Evolutionary conservation across 139 green algal species (phyloP), one percentile per base, ranked within the genome.

Genomic region (Asterochloris sp.): DNA sequence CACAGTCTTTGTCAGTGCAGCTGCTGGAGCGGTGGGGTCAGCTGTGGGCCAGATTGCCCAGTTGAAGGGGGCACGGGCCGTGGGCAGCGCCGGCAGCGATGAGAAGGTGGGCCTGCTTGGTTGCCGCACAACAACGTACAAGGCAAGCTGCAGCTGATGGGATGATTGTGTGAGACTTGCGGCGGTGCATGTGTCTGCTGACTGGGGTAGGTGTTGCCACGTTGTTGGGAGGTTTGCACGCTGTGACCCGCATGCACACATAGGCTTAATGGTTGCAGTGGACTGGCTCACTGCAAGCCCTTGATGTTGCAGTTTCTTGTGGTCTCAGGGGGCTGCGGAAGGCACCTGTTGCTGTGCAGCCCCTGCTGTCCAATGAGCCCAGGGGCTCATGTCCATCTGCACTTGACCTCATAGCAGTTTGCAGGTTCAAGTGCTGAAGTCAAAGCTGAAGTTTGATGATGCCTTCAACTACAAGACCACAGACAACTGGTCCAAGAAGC

Each of bases 61-160:
- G 86, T 98, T 99, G 28, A 95, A 92, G n/a, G 96, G 96, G 0
- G 91, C 84, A 16, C 98, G 73, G 71, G 97, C 93, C 74, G 98
- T 92, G 27, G 76, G 76, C 54, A 80, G 76, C 54, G 76, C 76
- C 67, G 76, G 76, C 24, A 80, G 23, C 14, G 76, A 80, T 69
- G 76, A 80, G 13, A 80, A 80, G 60, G 76, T 80, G 61, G 47
- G 16, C 28, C 21, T 47, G 24, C 24, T 14, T 38, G 8, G 69
- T 47, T 26, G 11, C n/a, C 12, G 73, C 13, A 14, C 17, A 76
- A 14, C 71, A 76, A 24, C n/a, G 2, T 71, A 26, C 19, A 24
- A 21, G 4, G 66, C 66, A 71, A 71, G 17, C 66, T 71, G 17
- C 19, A 21, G 17, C 21, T 71, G 4, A 71, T 71, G 66, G 1